These are phyloP conservation scores for Exophiala mesophila DNA, from an alignment of 2,329 filamentous ascomycete species.

Conservation along the genomic window DNA sequence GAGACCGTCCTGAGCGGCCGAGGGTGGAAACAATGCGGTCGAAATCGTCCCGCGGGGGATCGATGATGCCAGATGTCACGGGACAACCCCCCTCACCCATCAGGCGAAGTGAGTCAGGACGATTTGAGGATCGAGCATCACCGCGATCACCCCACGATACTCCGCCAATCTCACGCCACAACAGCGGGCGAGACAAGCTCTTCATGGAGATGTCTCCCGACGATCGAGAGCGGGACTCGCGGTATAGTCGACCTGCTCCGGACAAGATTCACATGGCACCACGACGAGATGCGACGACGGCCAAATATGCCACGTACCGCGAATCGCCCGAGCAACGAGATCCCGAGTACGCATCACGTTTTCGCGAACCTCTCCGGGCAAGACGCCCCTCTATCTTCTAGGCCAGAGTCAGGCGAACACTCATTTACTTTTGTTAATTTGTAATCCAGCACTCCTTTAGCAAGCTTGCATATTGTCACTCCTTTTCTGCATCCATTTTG, in stretches of 20 bases:
- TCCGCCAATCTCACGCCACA: conserved; percentile 16
- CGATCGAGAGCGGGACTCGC: conserved; percentile 13
- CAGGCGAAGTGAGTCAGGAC: conserved; percentile 17
- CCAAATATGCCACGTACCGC: conserved; percentile 12
- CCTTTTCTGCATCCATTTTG: not conserved
- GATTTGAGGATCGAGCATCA: conserved; percentile 12
- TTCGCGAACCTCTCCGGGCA: conserved; percentile 12
- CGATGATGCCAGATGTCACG: conserved; percentile 15
- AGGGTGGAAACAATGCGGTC: conserved; percentile 14
- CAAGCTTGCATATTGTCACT: conserved; percentile 1
- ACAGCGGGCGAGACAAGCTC: conserved; percentile 20
- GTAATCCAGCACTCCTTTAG: not conserved
- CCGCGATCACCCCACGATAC: conserved; percentile 21
- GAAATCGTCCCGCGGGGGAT: conserved; percentile 16
- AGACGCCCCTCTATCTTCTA: conserved; percentile 16
- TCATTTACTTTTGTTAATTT: not conserved
- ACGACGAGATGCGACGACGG: conserved; percentile 15
- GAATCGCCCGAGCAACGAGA: conserved; percentile 5
- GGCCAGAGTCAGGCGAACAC: not conserved
- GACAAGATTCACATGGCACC: conserved; percentile 18
- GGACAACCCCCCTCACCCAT: conserved; percentile 3
- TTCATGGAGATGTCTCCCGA: conserved; percentile 19
- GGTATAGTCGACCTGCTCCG: conserved; percentile 12
- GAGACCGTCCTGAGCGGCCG: conserved; percentile 17
- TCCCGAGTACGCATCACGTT: conserved; percentile 11